Percentiles rank a stretch among this genome's conserved stretches.
Conservation (phyloP, 73 alveolate species). For the Paramecium octaurelia region DNA sequence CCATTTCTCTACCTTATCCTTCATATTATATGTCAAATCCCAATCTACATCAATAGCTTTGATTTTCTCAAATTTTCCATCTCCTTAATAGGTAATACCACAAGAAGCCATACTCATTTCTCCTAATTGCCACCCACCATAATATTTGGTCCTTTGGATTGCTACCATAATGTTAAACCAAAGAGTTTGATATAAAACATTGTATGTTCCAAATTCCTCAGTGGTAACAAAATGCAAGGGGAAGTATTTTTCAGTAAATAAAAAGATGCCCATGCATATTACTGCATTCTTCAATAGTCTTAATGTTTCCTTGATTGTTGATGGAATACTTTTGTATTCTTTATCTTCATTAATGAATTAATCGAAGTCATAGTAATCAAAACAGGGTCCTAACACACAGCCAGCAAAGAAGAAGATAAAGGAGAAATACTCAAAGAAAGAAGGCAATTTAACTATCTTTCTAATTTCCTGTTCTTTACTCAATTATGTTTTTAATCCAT, state of each 20-base stretch:
- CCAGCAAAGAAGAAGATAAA: constrained; percentile 50
- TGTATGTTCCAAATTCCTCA: constrained; percentile 70
- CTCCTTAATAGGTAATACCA: constrained; percentile 80
- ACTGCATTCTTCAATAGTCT: constrained; percentile 64
- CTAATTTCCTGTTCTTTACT: constrained; percentile 38
- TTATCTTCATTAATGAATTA: constrained; percentile 74
- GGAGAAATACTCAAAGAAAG: constrained; percentile 44
- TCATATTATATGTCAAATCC: constrained; percentile 57
- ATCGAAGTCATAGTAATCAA: constrained; percentile 87
- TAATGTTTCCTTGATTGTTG: constrained; percentile 65
- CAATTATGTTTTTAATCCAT: constrained; percentile 44
- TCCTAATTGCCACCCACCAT: constrained; percentile 61
- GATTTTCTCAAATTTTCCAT: constrained; percentile 48
- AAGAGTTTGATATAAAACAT: constrained; percentile 58
- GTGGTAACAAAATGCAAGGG: constrained; percentile 67
- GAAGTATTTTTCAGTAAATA: background rate
- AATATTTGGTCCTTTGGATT: constrained; percentile 60
- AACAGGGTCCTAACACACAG: background rate
- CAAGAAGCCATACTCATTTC: constrained; percentile 57
- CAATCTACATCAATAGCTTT: constrained; percentile 32
- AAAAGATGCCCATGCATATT: constrained; percentile 50
- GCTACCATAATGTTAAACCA: constrained; percentile 76
- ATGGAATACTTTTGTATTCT: constrained; percentile 68
- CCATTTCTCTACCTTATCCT: constrained; percentile 84
- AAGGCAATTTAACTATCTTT: constrained; percentile 17